These are phyloP conservation scores for Cutaneotrichosporon sp. DNA, from an alignment of 1,284 basidiomycete species.

Conservation along the genomic window DNA sequence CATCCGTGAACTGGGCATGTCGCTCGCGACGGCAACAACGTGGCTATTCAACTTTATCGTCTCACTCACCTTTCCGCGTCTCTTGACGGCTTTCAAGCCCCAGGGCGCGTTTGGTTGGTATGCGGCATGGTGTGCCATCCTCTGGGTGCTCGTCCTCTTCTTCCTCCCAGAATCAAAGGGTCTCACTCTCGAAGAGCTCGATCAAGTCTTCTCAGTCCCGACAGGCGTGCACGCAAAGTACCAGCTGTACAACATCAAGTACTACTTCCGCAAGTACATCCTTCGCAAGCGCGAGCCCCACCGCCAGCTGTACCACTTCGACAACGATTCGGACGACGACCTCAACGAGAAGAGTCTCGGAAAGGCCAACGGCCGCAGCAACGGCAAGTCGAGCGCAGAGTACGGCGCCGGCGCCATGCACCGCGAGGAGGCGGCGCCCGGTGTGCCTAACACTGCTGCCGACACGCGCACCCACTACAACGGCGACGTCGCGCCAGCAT, in stretches of 20 bases:
- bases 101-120: conserved; percentile 28
- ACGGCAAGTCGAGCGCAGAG: too few relatives aligned
- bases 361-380: neutral
- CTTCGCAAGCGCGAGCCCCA: conserved; percentile 9
- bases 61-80: conserved; percentile 64
- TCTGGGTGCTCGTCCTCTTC: conserved; percentile 39
- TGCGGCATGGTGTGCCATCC: conserved; percentile 22
- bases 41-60: conserved; percentile 48
- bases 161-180: conserved; percentile 66
- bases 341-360: neutral
- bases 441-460: too few relatives aligned
- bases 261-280: conserved; percentile 32
- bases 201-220: conserved; percentile 53
- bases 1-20: conserved; percentile 52
- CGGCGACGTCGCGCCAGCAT: too few relatives aligned
- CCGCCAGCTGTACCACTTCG: conserved; percentile 7
- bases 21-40: conserved; percentile 45
- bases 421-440: too few relatives aligned
- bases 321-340: neutral
- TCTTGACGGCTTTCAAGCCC: conserved; percentile 48
- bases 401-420: too few relatives aligned
- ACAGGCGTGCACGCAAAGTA: conserved; percentile 60
- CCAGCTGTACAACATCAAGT: conserved; percentile 30
- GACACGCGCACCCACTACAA: too few relatives aligned
- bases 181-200: conserved; percentile 67